Evolutionary conservation across 2,329 filamentous ascomycete species (phyloP).

Genomic region (Calonectria henricotiae): DNA sequence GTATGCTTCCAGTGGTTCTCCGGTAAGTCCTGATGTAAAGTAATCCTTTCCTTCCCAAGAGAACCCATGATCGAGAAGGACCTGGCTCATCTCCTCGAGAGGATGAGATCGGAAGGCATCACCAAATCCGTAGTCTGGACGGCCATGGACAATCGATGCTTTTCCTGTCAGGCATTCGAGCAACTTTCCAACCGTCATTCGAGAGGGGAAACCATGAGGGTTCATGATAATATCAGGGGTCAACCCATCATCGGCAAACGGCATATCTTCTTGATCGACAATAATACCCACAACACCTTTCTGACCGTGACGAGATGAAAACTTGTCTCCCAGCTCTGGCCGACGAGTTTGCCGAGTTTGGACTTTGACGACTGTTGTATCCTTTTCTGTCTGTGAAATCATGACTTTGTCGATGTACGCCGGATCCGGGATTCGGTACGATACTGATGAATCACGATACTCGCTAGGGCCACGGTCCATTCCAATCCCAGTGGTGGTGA

Average conservation of each 20-base stretch:
- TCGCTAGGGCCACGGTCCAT: conserved; percentile 76
- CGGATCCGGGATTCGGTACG: conserved; percentile 87
- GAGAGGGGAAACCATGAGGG: conserved; percentile 98
- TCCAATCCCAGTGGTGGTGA: conserved; percentile 80
- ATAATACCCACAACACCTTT: conserved; percentile 99
- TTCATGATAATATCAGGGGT: conserved; percentile 99
- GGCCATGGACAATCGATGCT: conserved; percentile 88
- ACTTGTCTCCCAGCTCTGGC: conserved; percentile 97
- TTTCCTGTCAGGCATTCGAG: conserved; percentile 96
- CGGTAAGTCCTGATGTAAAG: conserved; percentile 94
- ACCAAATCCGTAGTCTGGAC: conserved; percentile 86
- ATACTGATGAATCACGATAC: conserved; percentile 79
- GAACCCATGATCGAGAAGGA: conserved; percentile 90
- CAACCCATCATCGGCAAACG: conserved; percentile 91
- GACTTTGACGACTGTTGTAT: conserved; percentile 91
- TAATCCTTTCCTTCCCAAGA: conserved; percentile 98
- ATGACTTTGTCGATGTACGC: conserved; percentile 97
- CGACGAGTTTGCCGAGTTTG: conserved; percentile 96
- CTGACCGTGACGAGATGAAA: conserved; percentile 97
- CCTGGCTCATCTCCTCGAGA: conserved; percentile 90
- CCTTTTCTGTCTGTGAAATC: conserved; percentile 90
- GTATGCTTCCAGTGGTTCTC: conserved; percentile 93
- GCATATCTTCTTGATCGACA: conserved; percentile 96
- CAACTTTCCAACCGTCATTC: conserved; percentile 99
- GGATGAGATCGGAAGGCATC: conserved; percentile 88